Evolutionary conservation across 2,329 filamentous ascomycete species (phyloP).

Genomic region (Acrodontium crateriforme): DNA sequence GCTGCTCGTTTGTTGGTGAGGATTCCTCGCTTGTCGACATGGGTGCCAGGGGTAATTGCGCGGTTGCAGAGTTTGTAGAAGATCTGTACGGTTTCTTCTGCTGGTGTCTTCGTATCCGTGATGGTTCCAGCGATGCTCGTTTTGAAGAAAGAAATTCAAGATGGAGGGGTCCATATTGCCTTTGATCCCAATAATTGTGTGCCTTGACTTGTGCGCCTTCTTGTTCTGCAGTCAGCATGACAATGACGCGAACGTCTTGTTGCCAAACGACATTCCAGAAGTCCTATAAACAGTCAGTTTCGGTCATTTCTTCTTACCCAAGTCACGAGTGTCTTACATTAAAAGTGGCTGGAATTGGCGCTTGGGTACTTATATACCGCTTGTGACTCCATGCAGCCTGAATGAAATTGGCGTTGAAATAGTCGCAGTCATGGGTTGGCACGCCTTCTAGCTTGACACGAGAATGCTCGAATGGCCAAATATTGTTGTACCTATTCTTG

Average conservation of each 20-base stretch:
- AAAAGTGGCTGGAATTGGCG: constrained; percentile 82
- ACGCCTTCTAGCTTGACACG: constrained; percentile 66
- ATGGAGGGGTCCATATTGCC: constrained; percentile 63
- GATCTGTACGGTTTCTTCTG: constrained; percentile 23
- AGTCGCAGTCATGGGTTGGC: constrained; percentile 62
- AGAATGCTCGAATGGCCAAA: constrained; percentile 89
- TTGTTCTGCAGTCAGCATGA: constrained; percentile 89
- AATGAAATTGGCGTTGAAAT: constrained; percentile 86
- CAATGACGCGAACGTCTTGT: constrained; percentile 83
- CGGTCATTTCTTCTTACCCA: neutral
- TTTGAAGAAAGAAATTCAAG: constrained; percentile 70
- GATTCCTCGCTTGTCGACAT: constrained; percentile 14
- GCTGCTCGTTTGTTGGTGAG: constrained; percentile 50
- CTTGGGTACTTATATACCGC: constrained; percentile 89
- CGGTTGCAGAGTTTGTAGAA: constrained; percentile 23
- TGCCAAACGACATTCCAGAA: constrained; percentile 99
- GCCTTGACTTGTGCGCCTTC: constrained; percentile 92
- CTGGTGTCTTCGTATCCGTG: constrained; percentile 35
- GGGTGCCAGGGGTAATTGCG: constrained; percentile 14
- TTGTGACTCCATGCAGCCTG: constrained; percentile 72
- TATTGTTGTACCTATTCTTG: constrained; percentile 97
- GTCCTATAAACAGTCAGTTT: constrained; percentile 43
- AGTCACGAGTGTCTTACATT: constrained; percentile 47
- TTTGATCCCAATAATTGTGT: constrained; percentile 79
- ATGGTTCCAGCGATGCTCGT: constrained; percentile 58